Base-by-base conservation (phyloP, 371 early-diverging fungal genomes). In the Coemansia linderi region DNA sequence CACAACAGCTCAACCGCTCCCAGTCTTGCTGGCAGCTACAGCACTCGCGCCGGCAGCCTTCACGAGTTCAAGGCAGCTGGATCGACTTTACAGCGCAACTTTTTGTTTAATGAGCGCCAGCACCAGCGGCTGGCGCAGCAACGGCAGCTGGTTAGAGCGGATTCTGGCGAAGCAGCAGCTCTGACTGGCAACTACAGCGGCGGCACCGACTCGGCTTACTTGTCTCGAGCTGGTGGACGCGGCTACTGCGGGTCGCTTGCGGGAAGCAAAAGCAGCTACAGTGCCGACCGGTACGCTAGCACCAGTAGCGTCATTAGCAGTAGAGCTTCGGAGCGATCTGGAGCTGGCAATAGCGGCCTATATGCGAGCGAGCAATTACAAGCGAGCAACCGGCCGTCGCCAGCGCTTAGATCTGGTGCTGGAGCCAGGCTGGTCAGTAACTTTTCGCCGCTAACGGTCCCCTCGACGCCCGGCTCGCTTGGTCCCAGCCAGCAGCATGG, bases 391-490 rank as follows among this genome's bases (percentile, higher is more conserved):
- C 59, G 52, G 31, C 59, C 64, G 1, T 60, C 64, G 8, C 60
- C 64, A 19, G 64, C 59, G 27, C 68, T 61, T 13, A 59, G 50
- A 19, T 41, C 62, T 41, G 36, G 33, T 10, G 59, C 69, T 1
- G 59, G 72, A 13, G 17, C n/a, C 37, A 69, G 63, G 0, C 63
- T 76, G 62, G 65, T 71, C n/a, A 76, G 77, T 66, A 76, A 72
- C 57, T 69, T 76, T 63, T 76, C 77, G 29, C 77, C 77, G 41
- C 43, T 77, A 37, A 77, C 77, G 4, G 40, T 77, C 17, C 64
- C 77, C 8, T 77, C 77, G 39, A 66, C 77, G 15, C 77, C 73
- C 4, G 77, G 77, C 4, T 77, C 73, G 8, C 59, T 60, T 19
- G 57, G 19, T 9, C 59, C 44, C 31, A 62, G 58, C 44, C 38